Base-by-base conservation (phyloP, 2,329 filamentous ascomycete genomes). In the Lojkania enalia region DNA sequence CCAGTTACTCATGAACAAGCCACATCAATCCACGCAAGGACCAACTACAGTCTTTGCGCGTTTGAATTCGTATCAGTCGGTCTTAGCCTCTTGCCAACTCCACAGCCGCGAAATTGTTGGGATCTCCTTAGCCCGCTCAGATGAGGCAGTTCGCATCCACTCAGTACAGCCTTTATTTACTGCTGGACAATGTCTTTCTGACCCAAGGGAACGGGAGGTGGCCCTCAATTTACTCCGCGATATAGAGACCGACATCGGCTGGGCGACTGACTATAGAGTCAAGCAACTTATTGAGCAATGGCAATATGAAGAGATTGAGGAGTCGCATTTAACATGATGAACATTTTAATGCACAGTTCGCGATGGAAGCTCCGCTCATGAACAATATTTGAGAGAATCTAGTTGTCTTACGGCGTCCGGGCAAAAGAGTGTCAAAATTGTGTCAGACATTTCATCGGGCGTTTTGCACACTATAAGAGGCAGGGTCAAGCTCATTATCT, bases 191-290 rank as follows among this genome's bases (percentile, higher is more conserved):
- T 83, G 81, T 58, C 69, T 85, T 21, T 78, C 74, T 6, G 74
- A 80, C 42, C 64, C 71, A 20, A 69, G 68, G 9, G 82, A 84
- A 63, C 77, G 81, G 13, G 67, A 75, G 25, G 72, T 79, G 1
- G 74, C 85, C 7, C 55, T 86, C 27, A 71, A 75, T 11, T 60
- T 86, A 27, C 65, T 87, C 15, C 70, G 74, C 19, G 80, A 76
- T 9, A 78, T 86, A 20, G 82, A 86, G 62, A 69, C 66, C n/a
- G 83, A 86, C 55, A 74, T 82, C 30, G 83, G 82, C 2, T 85
- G 81, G 77, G 79, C 81, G 2, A 85, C 83, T 36, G 74, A 82
- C 54, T 84, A 85, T 62, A 74, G 82, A 27, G 77, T 81, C 19
- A 69, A 77, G 49, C 76, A 82, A 51, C 63, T 85, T 49, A 49